phyloP scores from a whole-genome alignment of 2,329 filamentous ascomycete species.

The Septoria linicola region DNA sequence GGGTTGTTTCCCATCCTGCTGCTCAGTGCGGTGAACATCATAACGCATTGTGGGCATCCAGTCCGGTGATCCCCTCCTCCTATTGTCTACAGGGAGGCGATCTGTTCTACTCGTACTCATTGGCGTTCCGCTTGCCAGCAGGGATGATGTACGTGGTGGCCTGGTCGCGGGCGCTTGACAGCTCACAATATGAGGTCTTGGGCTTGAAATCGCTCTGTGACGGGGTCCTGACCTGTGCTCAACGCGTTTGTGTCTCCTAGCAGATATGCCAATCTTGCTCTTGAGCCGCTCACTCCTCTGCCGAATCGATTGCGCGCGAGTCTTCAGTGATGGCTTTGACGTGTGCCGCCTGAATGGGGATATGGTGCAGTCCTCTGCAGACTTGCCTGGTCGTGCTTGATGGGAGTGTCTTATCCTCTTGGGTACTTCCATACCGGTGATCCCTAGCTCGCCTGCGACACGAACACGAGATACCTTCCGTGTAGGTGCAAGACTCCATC shows the following conservation, averaged over 20 bases:
- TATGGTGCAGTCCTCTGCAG: neutral
- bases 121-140: neutral
- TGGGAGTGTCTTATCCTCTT: neutral
- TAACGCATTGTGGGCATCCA: neutral
- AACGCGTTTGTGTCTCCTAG: too few relatives aligned
- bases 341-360: neutral
- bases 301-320: neutral
- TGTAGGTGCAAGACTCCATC: conserved; percentile 14
- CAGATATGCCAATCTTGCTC: too few relatives aligned
- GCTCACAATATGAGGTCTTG: conserved; percentile 12
- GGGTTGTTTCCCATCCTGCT: too few relatives aligned
- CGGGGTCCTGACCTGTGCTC: neutral
- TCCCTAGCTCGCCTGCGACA: conserved; percentile 14
- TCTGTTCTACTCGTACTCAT: too few relatives aligned
- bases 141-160: neutral
- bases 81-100: neutral
- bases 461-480: conserved; percentile 14
- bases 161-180: too few relatives aligned
- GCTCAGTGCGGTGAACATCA: too few relatives aligned
- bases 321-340: neutral
- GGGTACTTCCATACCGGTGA: conserved; percentile 4
- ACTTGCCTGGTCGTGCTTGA: neutral
- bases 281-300: conserved; percentile 1
- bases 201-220: conserved; percentile 16
- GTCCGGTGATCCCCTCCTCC: conserved; percentile 10